These are phyloP conservation scores for Linum trigynum DNA, from an alignment of 345 rosid genomes.

Conservation along the genomic window DNA sequence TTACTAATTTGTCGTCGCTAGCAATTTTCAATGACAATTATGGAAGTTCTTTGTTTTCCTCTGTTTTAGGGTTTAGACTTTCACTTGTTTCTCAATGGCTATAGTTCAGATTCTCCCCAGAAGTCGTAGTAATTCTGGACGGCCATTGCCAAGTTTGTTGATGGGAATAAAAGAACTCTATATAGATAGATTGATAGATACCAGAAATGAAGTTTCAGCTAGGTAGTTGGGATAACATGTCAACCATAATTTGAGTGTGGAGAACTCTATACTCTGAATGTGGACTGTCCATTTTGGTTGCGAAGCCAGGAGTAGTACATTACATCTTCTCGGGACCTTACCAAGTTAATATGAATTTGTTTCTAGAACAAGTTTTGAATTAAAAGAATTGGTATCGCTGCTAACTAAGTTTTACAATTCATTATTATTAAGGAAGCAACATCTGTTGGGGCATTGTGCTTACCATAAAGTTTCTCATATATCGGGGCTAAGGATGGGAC, in stretches of 20 bases:
- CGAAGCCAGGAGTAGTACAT: too few relatives aligned
- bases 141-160: not conserved
- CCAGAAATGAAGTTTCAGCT: not conserved
- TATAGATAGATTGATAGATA: not conserved
- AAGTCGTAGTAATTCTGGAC: not conserved
- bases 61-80: not conserved
- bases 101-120: too few relatives aligned
- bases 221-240: not conserved
- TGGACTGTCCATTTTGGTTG: too few relatives aligned
- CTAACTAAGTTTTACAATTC: not conserved
- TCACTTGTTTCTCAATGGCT: not conserved
- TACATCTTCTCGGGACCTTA: too few relatives aligned
- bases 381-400: not conserved
- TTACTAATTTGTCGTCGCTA: not conserved
- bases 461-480: constrained; percentile 78
- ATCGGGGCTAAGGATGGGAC: constrained; percentile 60
- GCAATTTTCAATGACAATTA: not conserved
- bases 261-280: too few relatives aligned
- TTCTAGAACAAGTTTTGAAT: too few relatives aligned
- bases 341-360: too few relatives aligned
- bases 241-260: too few relatives aligned
- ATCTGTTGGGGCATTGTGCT: constrained; percentile 70
- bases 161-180: too few relatives aligned
- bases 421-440: constrained; percentile 60
- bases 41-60: not conserved